Conservation (phyloP, 768 basidiomycete genomes). For the Termitomyces sp. region DNA sequence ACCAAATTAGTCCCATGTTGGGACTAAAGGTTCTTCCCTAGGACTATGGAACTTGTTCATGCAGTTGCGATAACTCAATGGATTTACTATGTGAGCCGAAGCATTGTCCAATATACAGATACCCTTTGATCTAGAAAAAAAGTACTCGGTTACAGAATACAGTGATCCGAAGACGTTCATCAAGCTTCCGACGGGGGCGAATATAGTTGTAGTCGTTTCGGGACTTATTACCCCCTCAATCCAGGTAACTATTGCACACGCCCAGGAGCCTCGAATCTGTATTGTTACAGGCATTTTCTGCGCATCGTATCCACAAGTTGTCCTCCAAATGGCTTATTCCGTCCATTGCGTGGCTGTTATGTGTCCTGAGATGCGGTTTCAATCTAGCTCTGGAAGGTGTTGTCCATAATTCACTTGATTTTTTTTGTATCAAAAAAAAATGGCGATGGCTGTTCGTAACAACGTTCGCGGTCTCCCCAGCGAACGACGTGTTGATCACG, state of each 20-base stretch:
- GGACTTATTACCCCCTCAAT: background rate
- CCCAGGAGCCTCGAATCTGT: background rate
- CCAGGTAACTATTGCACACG: background rate
- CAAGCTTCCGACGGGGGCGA: background rate
- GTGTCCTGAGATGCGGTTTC: background rate
- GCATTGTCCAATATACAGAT: background rate
- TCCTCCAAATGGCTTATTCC: background rate
- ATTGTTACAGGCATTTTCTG: background rate
- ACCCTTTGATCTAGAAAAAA: background rate
- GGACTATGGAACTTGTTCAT: background rate
- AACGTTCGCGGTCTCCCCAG: background rate
- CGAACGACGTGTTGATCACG: background rate
- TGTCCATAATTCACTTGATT: background rate
- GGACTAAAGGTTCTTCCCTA: background rate
- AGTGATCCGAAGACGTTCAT: background rate
- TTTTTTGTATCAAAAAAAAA: accelerated
- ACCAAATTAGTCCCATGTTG: background rate
- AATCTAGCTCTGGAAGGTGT: background rate
- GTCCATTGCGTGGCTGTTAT: background rate
- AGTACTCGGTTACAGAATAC: background rate
- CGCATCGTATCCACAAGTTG: background rate
- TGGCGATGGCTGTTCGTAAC: background rate
- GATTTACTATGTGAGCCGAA: background rate
- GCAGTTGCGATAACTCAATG: background rate
- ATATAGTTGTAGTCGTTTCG: background rate